Evolutionary conservation across 176 grass and related monocot genomes (phyloP), one percentile per base, ranked within the genome.

Genomic region (Avena atlantica): DNA sequence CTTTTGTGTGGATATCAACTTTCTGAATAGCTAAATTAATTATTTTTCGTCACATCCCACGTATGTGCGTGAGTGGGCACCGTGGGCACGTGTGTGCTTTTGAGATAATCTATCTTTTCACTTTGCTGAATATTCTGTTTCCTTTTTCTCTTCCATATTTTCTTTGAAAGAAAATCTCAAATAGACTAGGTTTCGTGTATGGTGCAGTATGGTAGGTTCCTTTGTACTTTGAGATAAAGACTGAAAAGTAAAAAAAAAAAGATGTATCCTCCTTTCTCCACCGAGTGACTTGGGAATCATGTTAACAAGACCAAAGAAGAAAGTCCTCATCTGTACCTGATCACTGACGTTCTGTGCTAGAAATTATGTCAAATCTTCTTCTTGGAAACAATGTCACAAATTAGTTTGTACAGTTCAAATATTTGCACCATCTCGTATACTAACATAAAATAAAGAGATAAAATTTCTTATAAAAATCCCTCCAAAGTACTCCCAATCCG

Each of bases 31-130:
- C 3, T 17, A 51, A 49, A 44, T 56, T 13, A 87, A 73, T 75
- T 34, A 48, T 83, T 48, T 71, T 24, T 47, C 36, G 17, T 67
- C 23, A 4, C 73, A 53, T 23, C 34, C 34, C 13, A 50, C 6
- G 12, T 29, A 19, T 60, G 42, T 68, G 59, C 49, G 74, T 73
- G 47, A 36, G 80, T 74, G 82, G 56, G 68, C 82, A 63, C 82
- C 10, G 79, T 49, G 74, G 72, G 61, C 80, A 36, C 80, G 58
- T 73, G 58, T 73, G 69, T 36, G 79, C 80, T 84, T 87, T 84
- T 20, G 79, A 58, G 74, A 90, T 65, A 78, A 45, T 16, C 34
- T 16, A 19, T 76, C n/a, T 27, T 31, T 52, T 83, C 14, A 36
- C 83, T 90, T 66, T 78, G 73, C 24, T 51, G n/a, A 62, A 83